phyloP scores from a whole-genome alignment of 805 yeast species.

The Blastobotrys americana region DNA sequence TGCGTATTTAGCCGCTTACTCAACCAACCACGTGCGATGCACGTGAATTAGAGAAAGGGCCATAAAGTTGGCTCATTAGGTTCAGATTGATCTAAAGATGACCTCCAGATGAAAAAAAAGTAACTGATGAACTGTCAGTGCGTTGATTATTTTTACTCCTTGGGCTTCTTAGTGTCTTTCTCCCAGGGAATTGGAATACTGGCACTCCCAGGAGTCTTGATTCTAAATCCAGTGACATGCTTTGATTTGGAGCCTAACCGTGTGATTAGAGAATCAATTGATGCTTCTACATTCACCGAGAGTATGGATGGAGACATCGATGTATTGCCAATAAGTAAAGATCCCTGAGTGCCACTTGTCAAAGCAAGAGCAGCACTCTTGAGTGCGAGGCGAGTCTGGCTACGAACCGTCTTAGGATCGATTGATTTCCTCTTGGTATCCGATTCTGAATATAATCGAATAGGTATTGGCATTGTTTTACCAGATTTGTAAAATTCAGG shows the following conservation, averaged over 20 bases:
- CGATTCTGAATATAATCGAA: constrained; percentile 43
- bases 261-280: constrained; percentile 42
- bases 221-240: constrained; percentile 41
- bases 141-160: no score
- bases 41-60: no score
- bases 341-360: constrained; percentile 52
- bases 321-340: constrained; percentile 53
- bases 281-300: constrained; percentile 46
- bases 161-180: no score
- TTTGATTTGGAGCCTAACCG: constrained; percentile 43
- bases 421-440: constrained; percentile 33
- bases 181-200: constrained; percentile 52
- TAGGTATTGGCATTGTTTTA: constrained; percentile 59
- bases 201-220: constrained; percentile 60
- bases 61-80: no score
- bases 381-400: constrained; percentile 58
- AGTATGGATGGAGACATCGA: constrained; percentile 39
- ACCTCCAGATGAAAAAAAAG: no score
- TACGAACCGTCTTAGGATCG: constrained; percentile 56
- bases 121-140: no score
- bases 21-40: no score
- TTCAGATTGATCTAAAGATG: no score
- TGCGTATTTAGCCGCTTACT: no score
- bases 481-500: constrained; percentile 54
- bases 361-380: constrained; percentile 59